These are phyloP conservation scores for Protomyces macrosporus DNA, from an alignment of 1,139 yeast genomes.

Conservation along the genomic window DNA sequence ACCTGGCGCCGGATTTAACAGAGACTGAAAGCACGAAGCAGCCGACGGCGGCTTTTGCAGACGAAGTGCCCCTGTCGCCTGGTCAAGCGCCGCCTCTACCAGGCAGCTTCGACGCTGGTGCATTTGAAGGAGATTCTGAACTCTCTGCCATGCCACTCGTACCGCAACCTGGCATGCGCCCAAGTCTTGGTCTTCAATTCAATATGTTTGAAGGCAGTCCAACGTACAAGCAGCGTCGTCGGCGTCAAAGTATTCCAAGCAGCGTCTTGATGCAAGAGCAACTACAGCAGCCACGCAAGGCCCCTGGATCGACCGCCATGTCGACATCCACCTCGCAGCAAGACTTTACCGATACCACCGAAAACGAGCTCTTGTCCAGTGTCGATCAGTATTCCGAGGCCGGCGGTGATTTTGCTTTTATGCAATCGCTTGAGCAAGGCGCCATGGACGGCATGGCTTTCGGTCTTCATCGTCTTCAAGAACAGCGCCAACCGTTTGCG, in stretches of 20 bases:
- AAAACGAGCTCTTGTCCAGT: not conserved
- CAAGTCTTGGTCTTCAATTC: constrained; percentile 8
- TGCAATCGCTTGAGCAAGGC: not conserved
- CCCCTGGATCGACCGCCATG: not conserved
- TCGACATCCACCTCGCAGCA: not conserved
- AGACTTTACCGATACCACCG: not conserved
- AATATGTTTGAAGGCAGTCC: constrained; percentile 29
- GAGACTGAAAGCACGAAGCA: not conserved
- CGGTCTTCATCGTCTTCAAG: not conserved
- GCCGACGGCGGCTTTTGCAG: not conserved
- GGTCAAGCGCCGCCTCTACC: not conserved
- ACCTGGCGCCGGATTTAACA: not conserved
- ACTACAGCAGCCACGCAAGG: not conserved
- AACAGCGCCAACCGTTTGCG: no score
- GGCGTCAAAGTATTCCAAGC: constrained; percentile 24
- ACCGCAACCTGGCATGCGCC: not conserved
- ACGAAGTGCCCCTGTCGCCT: not conserved
- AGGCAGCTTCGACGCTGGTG: not conserved
- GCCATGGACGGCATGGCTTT: not conserved
- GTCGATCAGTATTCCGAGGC: not conserved
- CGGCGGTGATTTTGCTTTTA: not conserved
- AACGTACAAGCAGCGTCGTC: constrained; percentile 32
- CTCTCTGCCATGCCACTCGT: not conserved
- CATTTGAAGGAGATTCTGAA: not conserved
- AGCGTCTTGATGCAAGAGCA: constrained; percentile 3